Evolutionary conservation across 2,329 filamentous ascomycete genomes (phyloP), one percentile per base, ranked within the genome.

Genomic region (Diaporthe sp.): DNA sequence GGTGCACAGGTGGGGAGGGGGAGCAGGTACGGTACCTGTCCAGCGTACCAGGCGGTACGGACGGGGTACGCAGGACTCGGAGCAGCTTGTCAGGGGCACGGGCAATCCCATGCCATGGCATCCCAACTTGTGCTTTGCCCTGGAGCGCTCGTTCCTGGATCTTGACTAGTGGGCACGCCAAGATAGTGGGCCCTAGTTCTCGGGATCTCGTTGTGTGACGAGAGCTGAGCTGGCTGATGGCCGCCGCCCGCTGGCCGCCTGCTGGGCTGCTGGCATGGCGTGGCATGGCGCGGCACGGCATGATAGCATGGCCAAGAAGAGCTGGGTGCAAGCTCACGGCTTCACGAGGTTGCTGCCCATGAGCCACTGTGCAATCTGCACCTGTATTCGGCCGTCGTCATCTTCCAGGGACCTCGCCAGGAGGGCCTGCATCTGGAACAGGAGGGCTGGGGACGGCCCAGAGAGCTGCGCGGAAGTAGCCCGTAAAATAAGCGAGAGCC

Each of bases 111-210:
- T 39, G 46, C 46, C 65, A 68, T 68, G 61, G 39, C 28, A 53
- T 68, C 65, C 65, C 65, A 53, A 68, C 46, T 68, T 39, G 65
- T 53, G 46, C 65, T 39, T 53, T 53, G 65, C n/a, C 65, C 65
- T 68, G 46, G 62, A n/a, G 44, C 62, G 46, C 65, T 68, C 22
- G 65, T 68, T 68, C 65, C 65, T 68, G 65, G 65, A 68, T 68
- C 65, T 68, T 68, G 65, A 68, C 65, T 68, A 68, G 65, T 53
- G 65, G 46, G 65, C 65, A 68, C 65, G 65, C 65, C 65, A 68
- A 68, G 65, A 42, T 68, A 51, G 65, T 68, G 46, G 46, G 65
- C 65, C 65, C 65, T 46, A 68, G 46, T 55, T 68, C 65, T 68
- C 65, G 65, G 65, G 65, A 68, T 68, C 65, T 68, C 13, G 46